Percentiles rank a stretch among this genome's conserved stretches.
Conservation (phyloP, 148 eudicot species). For the Rhododendron williamsianum region DNA sequence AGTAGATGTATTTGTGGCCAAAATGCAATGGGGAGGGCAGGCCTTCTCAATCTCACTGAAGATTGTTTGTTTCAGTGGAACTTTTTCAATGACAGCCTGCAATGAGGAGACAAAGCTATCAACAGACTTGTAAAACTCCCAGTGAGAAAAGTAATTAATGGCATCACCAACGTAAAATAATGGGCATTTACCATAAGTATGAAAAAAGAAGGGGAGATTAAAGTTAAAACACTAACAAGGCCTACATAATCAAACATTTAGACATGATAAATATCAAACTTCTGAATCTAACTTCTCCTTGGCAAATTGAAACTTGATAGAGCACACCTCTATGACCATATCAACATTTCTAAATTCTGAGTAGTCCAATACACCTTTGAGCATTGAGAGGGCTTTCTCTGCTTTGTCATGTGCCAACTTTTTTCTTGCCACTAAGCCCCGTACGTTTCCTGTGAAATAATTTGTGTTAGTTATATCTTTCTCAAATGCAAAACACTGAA, state of each 20-base stretch:
- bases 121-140: constrained; percentile 8
- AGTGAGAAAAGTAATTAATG: not conserved
- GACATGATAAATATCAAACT: not conserved
- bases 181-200: not conserved
- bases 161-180: not conserved
- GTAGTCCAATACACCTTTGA: constrained; percentile 87
- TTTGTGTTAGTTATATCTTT: constrained; percentile 2
- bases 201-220: not conserved
- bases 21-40: constrained; percentile 91
- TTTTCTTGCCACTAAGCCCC: constrained; percentile 64
- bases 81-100: constrained; percentile 89
- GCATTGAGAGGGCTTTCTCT: constrained; percentile 65
- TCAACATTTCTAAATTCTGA: constrained; percentile 76
- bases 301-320: constrained; percentile 8
- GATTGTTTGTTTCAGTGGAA: constrained; percentile 71
- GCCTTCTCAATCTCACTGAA: constrained; percentile 83
- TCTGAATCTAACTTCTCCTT: not conserved
- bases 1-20: constrained; percentile 91
- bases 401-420: constrained; percentile 68
- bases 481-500: not conserved
- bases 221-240: not conserved
- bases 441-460: constrained; percentile 62
- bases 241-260: not conserved
- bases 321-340: constrained; percentile 88
- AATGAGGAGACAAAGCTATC: constrained; percentile 15